These are phyloP conservation scores for Trichoderma koningiopsis DNA, from an alignment of 2,329 filamentous ascomycete species.

Conservation along the genomic window DNA sequence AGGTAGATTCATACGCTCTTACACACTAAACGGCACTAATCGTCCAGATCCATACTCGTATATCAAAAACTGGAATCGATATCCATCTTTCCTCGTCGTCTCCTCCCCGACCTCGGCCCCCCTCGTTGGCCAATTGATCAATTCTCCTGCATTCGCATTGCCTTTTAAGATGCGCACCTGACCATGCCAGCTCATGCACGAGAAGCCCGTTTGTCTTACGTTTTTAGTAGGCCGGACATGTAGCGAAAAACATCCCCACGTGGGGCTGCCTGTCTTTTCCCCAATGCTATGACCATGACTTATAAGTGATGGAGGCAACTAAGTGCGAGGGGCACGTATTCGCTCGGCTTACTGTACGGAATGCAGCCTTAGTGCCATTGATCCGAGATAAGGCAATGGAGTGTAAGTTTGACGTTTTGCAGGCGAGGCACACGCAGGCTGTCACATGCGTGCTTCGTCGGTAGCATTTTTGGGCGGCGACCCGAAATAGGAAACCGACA, in stretches of 20 bases:
- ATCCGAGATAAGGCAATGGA: conserved; percentile 19
- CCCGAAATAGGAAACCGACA: neutral
- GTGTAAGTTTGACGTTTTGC: neutral
- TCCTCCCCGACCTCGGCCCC: conserved; percentile 13
- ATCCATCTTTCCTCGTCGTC: neutral
- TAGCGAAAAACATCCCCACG: neutral
- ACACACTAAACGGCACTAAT: neutral
- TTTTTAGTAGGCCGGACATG: neutral
- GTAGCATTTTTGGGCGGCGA: neutral
- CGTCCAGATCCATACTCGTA: neutral
- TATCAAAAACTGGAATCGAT: neutral
- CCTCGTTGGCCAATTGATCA: neutral
- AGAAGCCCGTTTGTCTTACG: conserved; percentile 10
- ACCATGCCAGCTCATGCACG: conserved; percentile 1
- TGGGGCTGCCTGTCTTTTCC: neutral
- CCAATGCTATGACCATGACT: neutral
- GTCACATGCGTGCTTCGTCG: neutral
- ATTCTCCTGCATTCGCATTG: neutral
- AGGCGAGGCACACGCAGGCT: neutral
- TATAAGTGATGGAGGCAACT: neutral
- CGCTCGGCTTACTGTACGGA: neutral
- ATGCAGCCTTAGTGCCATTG: neutral
- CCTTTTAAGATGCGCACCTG: neutral
- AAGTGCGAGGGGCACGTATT: neutral
- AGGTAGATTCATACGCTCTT: neutral